These are phyloP conservation scores for Leishmania arabica DNA, from an alignment of 208 protist genomes.

Conservation along the genomic window DNA sequence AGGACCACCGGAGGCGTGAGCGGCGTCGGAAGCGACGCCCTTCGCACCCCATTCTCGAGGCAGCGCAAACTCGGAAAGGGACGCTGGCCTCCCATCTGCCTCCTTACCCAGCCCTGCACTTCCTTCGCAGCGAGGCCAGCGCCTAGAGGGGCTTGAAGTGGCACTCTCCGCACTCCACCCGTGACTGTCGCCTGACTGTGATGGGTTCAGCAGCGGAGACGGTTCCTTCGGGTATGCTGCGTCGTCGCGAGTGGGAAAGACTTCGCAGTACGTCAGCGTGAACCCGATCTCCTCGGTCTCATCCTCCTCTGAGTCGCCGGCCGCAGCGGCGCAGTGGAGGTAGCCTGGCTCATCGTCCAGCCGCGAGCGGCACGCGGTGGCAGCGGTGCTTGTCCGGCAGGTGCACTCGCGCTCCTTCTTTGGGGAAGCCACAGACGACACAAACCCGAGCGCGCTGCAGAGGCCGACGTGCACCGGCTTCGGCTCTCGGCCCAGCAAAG, in stretches of 20 bases:
- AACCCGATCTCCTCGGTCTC: slow-evolving; percentile 70
- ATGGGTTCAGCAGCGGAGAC: background rate
- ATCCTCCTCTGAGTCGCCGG: slow-evolving; percentile 30
- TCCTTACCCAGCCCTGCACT: background rate
- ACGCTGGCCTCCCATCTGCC: background rate
- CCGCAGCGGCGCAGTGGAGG: slow-evolving; percentile 16
- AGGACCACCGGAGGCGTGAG: background rate
- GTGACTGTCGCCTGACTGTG: background rate
- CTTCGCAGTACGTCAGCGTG: slow-evolving; percentile 72
- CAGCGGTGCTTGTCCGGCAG: background rate
- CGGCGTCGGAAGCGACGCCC: background rate
- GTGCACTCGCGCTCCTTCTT: slow-evolving; percentile 19
- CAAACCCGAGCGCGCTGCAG: slow-evolving; percentile 57
- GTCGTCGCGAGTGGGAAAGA: slow-evolving; percentile 17
- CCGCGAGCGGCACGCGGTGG: background rate
- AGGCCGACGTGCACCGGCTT: slow-evolving; percentile 53
- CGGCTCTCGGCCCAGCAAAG: slow-evolving; percentile 45
- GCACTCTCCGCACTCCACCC: background rate
- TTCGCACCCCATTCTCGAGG: background rate
- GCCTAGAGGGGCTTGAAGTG: background rate
- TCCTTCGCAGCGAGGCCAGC: background rate
- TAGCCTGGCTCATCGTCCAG: slow-evolving; percentile 22
- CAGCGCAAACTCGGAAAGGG: background rate
- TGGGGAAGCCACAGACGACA: slow-evolving; percentile 41
- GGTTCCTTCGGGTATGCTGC: background rate